Evolutionary conservation across 2,329 filamentous ascomycete genomes (phyloP), one percentile per base, ranked within the genome.

Genomic region (Clonostachys chloroleuca): DNA sequence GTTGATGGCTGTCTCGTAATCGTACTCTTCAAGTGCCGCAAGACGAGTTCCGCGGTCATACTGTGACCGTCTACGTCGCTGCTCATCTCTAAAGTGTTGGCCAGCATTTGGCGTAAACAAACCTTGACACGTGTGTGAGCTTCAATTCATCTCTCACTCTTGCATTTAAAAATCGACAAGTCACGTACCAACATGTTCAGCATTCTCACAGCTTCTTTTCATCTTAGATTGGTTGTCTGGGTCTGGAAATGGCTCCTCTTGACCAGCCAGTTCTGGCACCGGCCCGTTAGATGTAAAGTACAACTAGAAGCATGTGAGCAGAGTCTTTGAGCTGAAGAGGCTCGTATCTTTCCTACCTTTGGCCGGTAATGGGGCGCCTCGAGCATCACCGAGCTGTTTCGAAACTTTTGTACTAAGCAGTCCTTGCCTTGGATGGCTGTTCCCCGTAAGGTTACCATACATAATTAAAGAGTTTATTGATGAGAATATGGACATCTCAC

Each of bases 331-430:
- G 5, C 14, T 30, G 9, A 30, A 9, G 24, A 30, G 24, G 24
- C 8, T 30, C 24, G 9, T 9, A 9, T 30, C 7, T 6, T 8
- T 50, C 62, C 55, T 64, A 91, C 87, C 76, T 95, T 95, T 1
- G 94, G 94, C 1, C 90, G 84, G 58, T 90, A 95, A 45, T 86
- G 83, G 1, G 82, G 75, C 12, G 84, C 80, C 67, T 97, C 92
- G 1, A 92, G 75, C 90, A 97, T 96, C 33, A 99, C 91, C 0
- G 90, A 92, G 37, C 90, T 96, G 70, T 99, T 99, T 35, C 94
- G 85, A 61, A 99, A 99, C 62, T 97, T 96, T 64, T 95, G 88
- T 7, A 96, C 82, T 0, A 97, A 76, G 53, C 89, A 92, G 60
- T 96, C 91, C 52, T 87, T 86, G 42, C 94, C 94, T 71, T 99